Conservation (phyloP, 371 early-diverging fungal genomes). For the Coemansia sp. region DNA sequence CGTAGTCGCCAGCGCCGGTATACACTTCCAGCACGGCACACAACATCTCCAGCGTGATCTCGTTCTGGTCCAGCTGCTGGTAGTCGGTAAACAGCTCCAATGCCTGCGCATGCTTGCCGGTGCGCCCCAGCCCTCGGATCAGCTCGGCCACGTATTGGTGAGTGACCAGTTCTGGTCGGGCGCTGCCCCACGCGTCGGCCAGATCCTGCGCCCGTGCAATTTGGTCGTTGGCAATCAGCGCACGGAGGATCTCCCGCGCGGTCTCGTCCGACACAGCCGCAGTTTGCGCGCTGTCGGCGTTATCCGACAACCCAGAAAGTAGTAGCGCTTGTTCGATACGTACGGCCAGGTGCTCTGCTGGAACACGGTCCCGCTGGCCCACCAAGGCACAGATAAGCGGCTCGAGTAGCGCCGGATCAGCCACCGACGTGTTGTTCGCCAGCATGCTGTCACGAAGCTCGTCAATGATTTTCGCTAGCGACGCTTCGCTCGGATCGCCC, state of each 20-base stretch:
- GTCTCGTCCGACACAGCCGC: slow-evolving; percentile 21
- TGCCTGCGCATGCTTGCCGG: slow-evolving; percentile 22
- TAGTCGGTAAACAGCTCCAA: slow-evolving; percentile 28
- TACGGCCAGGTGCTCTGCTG: background rate
- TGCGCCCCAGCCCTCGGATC: slow-evolving; percentile 17
- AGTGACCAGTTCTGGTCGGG: slow-evolving; percentile 21
- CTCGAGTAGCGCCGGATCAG: background rate
- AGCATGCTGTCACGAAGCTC: background rate
- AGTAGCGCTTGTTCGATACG: slow-evolving; percentile 34
- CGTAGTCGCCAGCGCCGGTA: slow-evolving; percentile 34
- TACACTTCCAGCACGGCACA: slow-evolving; percentile 41
- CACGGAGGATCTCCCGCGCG: slow-evolving; percentile 18
- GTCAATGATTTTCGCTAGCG: slow-evolving; percentile 3
- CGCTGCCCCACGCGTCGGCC: slow-evolving; percentile 26
- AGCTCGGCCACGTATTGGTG: slow-evolving; percentile 22
- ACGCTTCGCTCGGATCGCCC: slow-evolving; percentile 7
- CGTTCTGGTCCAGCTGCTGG: slow-evolving; percentile 23
- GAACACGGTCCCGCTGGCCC: background rate
- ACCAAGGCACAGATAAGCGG: slow-evolving; percentile 25
- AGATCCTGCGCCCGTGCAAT: slow-evolving; percentile 31
- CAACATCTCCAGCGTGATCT: slow-evolving; percentile 23
- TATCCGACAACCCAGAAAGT: slow-evolving; percentile 5
- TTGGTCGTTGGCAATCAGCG: slow-evolving; percentile 22
- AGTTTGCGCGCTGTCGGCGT: background rate
- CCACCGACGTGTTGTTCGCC: background rate